These are phyloP conservation scores for Kentomonas sorsogonicus DNA, from an alignment of 208 protist species.

Conservation along the genomic window DNA sequence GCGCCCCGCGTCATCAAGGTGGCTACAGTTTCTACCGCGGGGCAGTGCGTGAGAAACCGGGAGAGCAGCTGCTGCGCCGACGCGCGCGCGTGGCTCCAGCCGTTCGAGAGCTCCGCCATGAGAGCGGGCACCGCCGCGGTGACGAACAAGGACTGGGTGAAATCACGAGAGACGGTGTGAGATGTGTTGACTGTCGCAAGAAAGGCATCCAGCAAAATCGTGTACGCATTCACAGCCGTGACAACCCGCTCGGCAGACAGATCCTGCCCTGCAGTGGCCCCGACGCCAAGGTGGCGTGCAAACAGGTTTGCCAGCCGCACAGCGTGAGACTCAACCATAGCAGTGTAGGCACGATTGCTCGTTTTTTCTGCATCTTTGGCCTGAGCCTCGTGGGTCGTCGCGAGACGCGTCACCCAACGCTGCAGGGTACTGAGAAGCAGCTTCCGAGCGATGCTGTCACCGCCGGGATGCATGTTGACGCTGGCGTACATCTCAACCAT, in stretches of 20 bases:
- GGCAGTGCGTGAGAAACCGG: slow-evolving; percentile 13
- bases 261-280: slow-evolving; percentile 12
- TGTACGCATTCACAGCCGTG: slow-evolving; percentile 45
- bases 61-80: slow-evolving; percentile 43
- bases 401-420: too few relatives aligned
- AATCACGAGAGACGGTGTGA: background rate
- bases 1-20: too few relatives aligned
- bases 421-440: too few relatives aligned
- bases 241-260: slow-evolving; percentile 63
- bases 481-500: slow-evolving; percentile 72
- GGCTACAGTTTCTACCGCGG: too few relatives aligned
- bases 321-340: slow-evolving; percentile 44
- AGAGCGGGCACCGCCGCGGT: slow-evolving; percentile 32
- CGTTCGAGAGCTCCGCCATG: slow-evolving; percentile 55
- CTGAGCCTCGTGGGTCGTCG: background rate
- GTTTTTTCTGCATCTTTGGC: background rate
- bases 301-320: slow-evolving; percentile 27
- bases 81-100: slow-evolving; percentile 59
- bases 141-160: background rate
- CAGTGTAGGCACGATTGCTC: too few relatives aligned
- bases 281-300: slow-evolving; percentile 48
- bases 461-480: slow-evolving; percentile 77
- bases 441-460: slow-evolving; percentile 68
- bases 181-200: background rate
- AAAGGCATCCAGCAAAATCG: slow-evolving; percentile 24